phyloP scores from a whole-genome alignment of 352 stramenopile genomes.

The Pythium folliculosum region DNA sequence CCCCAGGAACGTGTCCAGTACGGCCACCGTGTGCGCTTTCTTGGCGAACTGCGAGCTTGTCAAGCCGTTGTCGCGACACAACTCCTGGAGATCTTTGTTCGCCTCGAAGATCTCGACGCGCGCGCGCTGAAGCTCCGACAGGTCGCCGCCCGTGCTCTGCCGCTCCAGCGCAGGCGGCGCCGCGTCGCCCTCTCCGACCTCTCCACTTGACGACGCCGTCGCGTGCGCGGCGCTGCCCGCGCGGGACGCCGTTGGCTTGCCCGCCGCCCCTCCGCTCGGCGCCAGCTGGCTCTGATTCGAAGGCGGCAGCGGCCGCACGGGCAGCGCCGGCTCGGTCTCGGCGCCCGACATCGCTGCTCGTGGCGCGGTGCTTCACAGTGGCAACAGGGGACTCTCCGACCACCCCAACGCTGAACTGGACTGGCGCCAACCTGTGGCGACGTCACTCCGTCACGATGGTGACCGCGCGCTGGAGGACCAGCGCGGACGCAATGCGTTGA shows the following conservation, averaged over 20 bases:
- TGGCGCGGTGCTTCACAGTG: too few relatives aligned
- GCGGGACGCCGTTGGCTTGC: not conserved
- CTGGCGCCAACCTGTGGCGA: not conserved
- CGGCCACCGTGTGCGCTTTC: slow-evolving; percentile 36
- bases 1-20: slow-evolving; percentile 76
- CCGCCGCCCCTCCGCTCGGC: too few relatives aligned
- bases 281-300: not conserved
- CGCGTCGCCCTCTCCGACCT: not conserved
- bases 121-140: slow-evolving; percentile 36
- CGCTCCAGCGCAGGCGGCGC: slow-evolving; percentile 3
- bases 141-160: slow-evolving; percentile 15
- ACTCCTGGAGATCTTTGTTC: slow-evolving; percentile 53
- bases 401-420: not conserved
- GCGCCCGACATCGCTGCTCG: not conserved
- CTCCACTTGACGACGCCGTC: not conserved
- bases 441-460: not conserved
- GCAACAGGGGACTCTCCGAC: too few relatives aligned
- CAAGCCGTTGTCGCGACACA: slow-evolving; percentile 72
- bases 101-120: slow-evolving; percentile 43
- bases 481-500: too few relatives aligned
- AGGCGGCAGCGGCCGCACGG: not conserved
- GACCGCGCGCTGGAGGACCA: too few relatives aligned
- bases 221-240: not conserved
- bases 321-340: not conserved
- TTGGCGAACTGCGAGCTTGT: slow-evolving; percentile 55